A percentile compares a stretch with the other conserved stretches of the same genome.
Conservation (phyloP, 441 rosid genomes). For the Croton laevigatus region DNA sequence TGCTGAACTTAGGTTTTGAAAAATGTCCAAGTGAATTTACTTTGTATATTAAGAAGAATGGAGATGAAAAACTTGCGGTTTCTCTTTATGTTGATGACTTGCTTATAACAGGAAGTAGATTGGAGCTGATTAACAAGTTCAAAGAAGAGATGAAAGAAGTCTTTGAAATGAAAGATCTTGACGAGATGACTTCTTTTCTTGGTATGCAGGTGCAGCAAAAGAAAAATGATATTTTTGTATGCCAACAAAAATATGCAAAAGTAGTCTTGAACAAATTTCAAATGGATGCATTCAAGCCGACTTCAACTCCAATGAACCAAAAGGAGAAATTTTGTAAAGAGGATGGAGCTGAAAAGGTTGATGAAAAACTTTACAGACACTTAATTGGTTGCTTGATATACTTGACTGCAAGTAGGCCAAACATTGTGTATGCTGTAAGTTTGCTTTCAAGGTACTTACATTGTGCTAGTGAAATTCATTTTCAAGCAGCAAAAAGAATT, state of each 20-base stretch:
- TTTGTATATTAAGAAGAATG: too few species aligned
- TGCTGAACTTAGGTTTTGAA: too few species aligned
- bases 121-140: too few species aligned
- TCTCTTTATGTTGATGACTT: too few species aligned
- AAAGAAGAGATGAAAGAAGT: too few species aligned
- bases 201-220: not conserved
- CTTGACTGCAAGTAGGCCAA: not conserved
- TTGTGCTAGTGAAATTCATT: not conserved
- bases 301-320: not conserved
- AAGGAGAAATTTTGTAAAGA: not conserved
- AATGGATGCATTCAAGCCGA: not conserved
- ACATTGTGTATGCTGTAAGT: not conserved
- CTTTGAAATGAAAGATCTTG: too few species aligned
- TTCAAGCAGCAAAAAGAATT: not conserved
- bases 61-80: too few species aligned
- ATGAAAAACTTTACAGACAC: not conserved
- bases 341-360: constrained; percentile 2
- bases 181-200: too few species aligned
- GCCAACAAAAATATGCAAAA: not conserved
- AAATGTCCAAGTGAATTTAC: too few species aligned
- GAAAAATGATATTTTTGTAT: not conserved
- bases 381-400: not conserved
- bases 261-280: not conserved
- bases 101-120: too few species aligned
- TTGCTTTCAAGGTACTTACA: not conserved